Base-by-base conservation (phyloP, 2,329 filamentous ascomycete genomes). In the Verticillium albo-atrum region DNA sequence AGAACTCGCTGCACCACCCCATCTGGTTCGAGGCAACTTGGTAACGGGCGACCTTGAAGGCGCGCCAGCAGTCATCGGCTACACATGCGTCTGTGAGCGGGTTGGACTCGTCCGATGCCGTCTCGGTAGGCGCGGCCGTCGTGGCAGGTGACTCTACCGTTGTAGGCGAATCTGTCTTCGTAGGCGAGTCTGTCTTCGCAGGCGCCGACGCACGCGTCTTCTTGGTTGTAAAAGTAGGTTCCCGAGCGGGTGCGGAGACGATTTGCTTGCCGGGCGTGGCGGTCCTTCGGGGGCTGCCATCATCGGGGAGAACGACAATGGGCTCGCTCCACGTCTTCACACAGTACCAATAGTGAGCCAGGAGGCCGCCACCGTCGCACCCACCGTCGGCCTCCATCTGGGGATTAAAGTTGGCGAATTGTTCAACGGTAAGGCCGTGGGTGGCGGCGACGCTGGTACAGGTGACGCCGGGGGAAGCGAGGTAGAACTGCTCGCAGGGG, bases 351-450 rank as follows among this genome's bases (percentile, higher is more conserved):
- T 56, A 59, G 12, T 56, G 60, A 14, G 58, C 20, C 2, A 55
- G 14, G 34, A 63, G 54, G 26, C 57, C 56, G 9, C 50, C 54
- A 14, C 32, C 28, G 6, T 57, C 34, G 56, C 64, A 60, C 6
- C 57, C 56, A 14, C 56, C 34, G 4, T 30, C 15, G 15, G 20
- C 30, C 12, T n/a, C 47, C 6, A 64, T 58, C 27, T 61, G 65
- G 7, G 69, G 67, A 14, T 66, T 66, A 3, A 67, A 58, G 28
- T 56, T 60, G 5, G 65, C 62, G 9, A 73, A 58, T 10, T 70
- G 64, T 7, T 70, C 57, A 7, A 68, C 67, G 14, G 66, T 66
- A 60, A 67, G 67, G 4, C 64, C 65, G 27, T 71, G 61, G 55
- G 63, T 66, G 12, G 68, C 67, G 28, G 63, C 62, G 52, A 67